phyloP scores from a whole-genome alignment of 1,284 basidiomycete genomes.

The Phellinidium pouzarii region DNA sequence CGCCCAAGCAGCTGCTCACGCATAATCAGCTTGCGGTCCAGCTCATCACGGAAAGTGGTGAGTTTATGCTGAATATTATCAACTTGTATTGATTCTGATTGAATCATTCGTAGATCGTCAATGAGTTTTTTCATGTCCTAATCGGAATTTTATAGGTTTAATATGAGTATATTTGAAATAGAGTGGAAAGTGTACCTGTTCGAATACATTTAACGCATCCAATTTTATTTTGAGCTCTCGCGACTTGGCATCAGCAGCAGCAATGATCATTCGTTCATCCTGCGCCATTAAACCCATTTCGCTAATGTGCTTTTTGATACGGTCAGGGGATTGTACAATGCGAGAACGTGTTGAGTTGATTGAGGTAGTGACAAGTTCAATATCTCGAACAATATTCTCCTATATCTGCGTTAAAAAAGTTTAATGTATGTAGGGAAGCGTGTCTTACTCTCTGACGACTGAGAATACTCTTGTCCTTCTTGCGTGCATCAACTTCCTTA shows the following conservation, averaged over 20 bases:
- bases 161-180: not conserved
- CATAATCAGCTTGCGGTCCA: slow-evolving; percentile 68
- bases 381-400: slow-evolving; percentile 55
- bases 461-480: slow-evolving; percentile 55
- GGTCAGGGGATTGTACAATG: slow-evolving; percentile 83
- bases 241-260: slow-evolving; percentile 59
- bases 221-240: slow-evolving; percentile 73
- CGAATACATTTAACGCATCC: slow-evolving; percentile 61
- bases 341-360: slow-evolving; percentile 58
- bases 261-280: slow-evolving; percentile 56
- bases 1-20: slow-evolving; percentile 58
- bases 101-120: slow-evolving; percentile 65
- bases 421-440: slow-evolving; percentile 1
- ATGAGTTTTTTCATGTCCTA: slow-evolving; percentile 64
- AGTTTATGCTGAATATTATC: slow-evolving; percentile 59
- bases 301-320: slow-evolving; percentile 72
- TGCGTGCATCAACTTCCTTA: slow-evolving; percentile 59
- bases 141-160: not conserved
- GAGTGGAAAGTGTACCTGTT: slow-evolving; percentile 45
- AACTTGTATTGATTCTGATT: slow-evolving; percentile 59
- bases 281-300: slow-evolving; percentile 58
- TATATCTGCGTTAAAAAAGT: slow-evolving; percentile 23
- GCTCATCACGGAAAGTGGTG: slow-evolving; percentile 53
- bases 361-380: slow-evolving; percentile 48
- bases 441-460: slow-evolving; percentile 46